Conservation (phyloP, 2,329 filamentous ascomycete species). For the Aspergillus transmontanensis region DNA sequence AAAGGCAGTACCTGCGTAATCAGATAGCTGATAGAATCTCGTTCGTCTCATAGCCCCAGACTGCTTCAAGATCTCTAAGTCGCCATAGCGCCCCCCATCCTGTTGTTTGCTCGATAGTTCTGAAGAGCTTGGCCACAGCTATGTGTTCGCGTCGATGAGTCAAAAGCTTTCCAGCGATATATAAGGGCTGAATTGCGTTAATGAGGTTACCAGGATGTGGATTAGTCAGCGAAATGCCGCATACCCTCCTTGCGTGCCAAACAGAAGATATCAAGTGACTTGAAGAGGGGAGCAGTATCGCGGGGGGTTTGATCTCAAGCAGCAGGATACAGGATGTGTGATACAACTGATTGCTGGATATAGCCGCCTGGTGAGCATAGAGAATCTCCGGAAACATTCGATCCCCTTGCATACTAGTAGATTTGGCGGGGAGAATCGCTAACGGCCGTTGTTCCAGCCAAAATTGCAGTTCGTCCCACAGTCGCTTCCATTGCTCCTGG, state of each 20-base stretch:
- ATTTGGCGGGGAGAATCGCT: conserved; percentile 51
- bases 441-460: conserved; percentile 52
- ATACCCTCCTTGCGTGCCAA: conserved; percentile 59
- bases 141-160: conserved; percentile 51
- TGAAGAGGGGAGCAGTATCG: conserved; percentile 21
- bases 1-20: background rate
- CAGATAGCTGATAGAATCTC: conserved; percentile 27
- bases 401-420: conserved; percentile 36
- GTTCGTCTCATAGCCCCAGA: conserved; percentile 30
- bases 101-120: conserved; percentile 53
- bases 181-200: conserved; percentile 60
- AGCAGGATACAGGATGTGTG: conserved; percentile 58
- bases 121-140: conserved; percentile 42
- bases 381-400: conserved; percentile 55
- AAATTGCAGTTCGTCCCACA: conserved; percentile 54
- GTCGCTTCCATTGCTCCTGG: conserved; percentile 45
- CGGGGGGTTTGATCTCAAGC: conserved; percentile 45
- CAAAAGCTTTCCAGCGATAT: conserved; percentile 56
- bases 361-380: conserved; percentile 56
- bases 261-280: conserved; percentile 43
- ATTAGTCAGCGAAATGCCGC: conserved; percentile 59
- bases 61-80: conserved; percentile 51
- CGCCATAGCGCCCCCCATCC: conserved; percentile 58
- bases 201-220: conserved; percentile 57
- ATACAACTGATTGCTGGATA: conserved; percentile 59